Conservation (phyloP, 768 basidiomycete species). For the Boletus rubescentipes region DNA sequence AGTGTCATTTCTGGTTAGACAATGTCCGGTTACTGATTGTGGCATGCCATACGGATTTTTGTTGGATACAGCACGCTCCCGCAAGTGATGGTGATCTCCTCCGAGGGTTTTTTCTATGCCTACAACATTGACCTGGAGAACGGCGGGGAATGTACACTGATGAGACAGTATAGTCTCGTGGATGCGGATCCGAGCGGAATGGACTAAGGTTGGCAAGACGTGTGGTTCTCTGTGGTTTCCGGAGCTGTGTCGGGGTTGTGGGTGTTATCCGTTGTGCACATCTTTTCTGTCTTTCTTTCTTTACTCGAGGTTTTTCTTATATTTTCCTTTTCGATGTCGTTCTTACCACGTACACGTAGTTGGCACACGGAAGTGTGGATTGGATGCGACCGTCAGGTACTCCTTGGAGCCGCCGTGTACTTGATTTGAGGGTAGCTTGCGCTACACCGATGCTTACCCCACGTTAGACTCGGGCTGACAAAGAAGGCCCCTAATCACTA, state of each 20-base stretch:
- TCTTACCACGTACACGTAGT: slow-evolving; percentile 3
- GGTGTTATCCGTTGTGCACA: not conserved
- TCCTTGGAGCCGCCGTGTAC: no score
- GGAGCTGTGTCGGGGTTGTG: not conserved
- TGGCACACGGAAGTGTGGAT: not conserved
- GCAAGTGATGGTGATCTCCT: slow-evolving; percentile 95
- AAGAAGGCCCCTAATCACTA: no score
- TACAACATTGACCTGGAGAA: slow-evolving; percentile 96
- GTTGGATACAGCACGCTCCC: slow-evolving; percentile 72
- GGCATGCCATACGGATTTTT: no score
- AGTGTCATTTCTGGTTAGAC: slow-evolving; percentile 29
- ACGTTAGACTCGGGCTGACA: no score
- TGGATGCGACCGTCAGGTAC: not conserved
- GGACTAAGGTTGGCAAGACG: slow-evolving; percentile 23
- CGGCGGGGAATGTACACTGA: slow-evolving; percentile 91
- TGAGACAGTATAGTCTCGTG: slow-evolving; percentile 81
- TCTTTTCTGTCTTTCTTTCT: not conserved
- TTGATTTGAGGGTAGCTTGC: no score
- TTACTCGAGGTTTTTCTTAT: not conserved
- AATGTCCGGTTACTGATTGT: not conserved
- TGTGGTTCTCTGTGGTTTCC: not conserved
- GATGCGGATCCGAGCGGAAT: slow-evolving; percentile 27
- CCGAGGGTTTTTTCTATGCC: slow-evolving; percentile 93
- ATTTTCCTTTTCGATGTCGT: not conserved
- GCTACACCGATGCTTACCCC: no score